Conservation (phyloP, 2,329 filamentous ascomycete species). For the Elsinoe ampelina region DNA sequence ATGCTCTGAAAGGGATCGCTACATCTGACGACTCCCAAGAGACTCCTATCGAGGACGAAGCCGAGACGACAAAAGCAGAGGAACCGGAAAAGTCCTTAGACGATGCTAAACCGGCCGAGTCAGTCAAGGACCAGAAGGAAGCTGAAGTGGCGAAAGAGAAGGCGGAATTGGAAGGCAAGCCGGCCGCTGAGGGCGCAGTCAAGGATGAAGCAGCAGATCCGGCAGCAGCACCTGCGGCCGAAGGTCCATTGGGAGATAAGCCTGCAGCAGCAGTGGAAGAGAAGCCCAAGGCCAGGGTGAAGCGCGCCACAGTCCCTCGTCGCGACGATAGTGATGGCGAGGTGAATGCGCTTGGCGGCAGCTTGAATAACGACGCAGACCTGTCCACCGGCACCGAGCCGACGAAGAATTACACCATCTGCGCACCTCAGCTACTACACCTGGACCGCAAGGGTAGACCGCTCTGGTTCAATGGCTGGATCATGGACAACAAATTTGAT, state of each 20-base stretch:
- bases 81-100: background rate
- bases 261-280: background rate
- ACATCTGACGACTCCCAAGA: background rate
- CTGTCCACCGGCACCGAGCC: background rate
- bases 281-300: background rate
- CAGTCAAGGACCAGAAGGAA: background rate
- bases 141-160: background rate
- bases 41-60: background rate
- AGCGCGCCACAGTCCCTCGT: background rate
- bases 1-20: background rate
- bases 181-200: background rate
- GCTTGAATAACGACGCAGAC: background rate
- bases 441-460: constrained; percentile 33
- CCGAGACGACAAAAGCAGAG: background rate
- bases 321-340: background rate
- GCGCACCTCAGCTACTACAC: constrained; percentile 39
- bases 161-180: background rate
- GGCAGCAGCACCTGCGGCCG: background rate
- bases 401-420: constrained; percentile 26
- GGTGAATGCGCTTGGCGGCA: background rate
- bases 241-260: constrained; percentile 7
- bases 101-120: background rate
- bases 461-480: constrained; percentile 42
- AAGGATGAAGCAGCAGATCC: background rate
- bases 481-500: constrained; percentile 34